Percentiles rank a stretch among this genome's conserved stretches.
Conservation (phyloP, 1,139 yeast species). For the Spencermartinsiella ligniputridi region DNA sequence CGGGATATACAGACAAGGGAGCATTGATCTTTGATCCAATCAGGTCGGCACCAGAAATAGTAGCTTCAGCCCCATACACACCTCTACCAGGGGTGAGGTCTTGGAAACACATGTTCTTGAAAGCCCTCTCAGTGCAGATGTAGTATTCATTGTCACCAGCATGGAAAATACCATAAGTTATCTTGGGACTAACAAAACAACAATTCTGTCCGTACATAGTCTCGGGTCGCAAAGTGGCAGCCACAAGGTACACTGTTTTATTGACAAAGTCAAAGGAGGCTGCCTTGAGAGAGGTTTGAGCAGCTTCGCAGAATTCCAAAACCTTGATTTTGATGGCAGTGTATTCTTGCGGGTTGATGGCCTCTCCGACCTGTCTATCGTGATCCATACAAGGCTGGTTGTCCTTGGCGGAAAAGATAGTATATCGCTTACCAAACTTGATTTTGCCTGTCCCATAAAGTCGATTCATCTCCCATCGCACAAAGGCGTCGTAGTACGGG, state of each 20-base stretch:
- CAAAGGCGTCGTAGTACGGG: slow-evolving; percentile 91
- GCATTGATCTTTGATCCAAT: slow-evolving; percentile 86
- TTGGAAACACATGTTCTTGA: slow-evolving; percentile 96
- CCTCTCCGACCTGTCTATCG: slow-evolving; percentile 97
- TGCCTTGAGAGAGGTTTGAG: slow-evolving; percentile 47
- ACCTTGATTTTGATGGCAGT: slow-evolving; percentile 84
- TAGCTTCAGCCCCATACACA: slow-evolving; percentile 54
- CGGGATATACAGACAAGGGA: slow-evolving; percentile 68
- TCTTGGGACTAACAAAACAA: slow-evolving; percentile 95
- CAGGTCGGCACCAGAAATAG: slow-evolving; percentile 64
- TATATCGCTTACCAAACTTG: slow-evolving; percentile 97
- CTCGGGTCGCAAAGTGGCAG: slow-evolving; percentile 98
- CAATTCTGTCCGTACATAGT: slow-evolving; percentile 99
- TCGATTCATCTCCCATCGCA: slow-evolving; percentile 94
- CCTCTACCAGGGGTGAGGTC: slow-evolving; percentile 90
- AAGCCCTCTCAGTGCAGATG: slow-evolving; percentile 94
- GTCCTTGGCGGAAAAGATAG: slow-evolving; percentile 94
- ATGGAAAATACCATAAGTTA: slow-evolving; percentile 85
- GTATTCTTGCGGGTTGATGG: slow-evolving; percentile 94
- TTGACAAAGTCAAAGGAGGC: slow-evolving; percentile 43
- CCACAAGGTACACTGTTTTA: slow-evolving; percentile 77
- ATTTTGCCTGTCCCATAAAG: slow-evolving; percentile 83
- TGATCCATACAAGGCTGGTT: slow-evolving; percentile 99
- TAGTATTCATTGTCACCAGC: slow-evolving; percentile 75
- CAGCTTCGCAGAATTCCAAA: slow-evolving; percentile 53